Percentiles rank a stretch among this genome's conserved stretches.
Evolutionary conservation across 345 rosid species (phyloP).

Genomic region (Leavenworthia alabamica): DNA sequence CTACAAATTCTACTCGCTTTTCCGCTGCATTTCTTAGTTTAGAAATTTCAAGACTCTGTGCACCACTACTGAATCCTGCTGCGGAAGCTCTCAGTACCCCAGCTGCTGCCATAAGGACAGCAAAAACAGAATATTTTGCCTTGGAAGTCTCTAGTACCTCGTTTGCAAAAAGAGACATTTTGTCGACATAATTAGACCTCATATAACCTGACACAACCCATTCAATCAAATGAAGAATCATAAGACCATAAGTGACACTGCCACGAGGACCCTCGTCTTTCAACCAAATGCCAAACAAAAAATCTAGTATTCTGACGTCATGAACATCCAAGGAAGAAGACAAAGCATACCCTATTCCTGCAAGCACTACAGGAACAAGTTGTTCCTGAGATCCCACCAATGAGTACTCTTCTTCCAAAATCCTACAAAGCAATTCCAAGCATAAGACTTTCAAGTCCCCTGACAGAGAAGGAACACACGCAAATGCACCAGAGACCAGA

Average conservation of each 20-base stretch:
- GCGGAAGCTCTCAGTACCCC: constrained; percentile 67
- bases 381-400: constrained; percentile 33
- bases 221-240: constrained; percentile 79
- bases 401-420: constrained; percentile 49
- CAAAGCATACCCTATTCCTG: constrained; percentile 77
- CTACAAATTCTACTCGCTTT: constrained; percentile 40
- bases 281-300: constrained; percentile 56
- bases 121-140: constrained; percentile 39
- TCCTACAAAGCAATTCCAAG: constrained; percentile 54
- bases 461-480: constrained; percentile 48
- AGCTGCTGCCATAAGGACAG: constrained; percentile 62
- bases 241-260: constrained; percentile 51
- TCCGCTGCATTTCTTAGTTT: constrained; percentile 52
- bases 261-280: constrained; percentile 47
- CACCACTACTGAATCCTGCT: constrained; percentile 33
- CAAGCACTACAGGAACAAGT: constrained; percentile 52
- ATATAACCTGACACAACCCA: constrained; percentile 66
- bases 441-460: constrained; percentile 43
- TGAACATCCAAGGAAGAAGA: constrained; percentile 47
- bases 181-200: constrained; percentile 37
- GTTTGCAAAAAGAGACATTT: constrained; percentile 37
- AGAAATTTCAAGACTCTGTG: constrained; percentile 36
- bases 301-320: constrained; percentile 44
- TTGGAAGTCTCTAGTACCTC: constrained; percentile 42
- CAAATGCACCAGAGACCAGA: constrained; percentile 66